Evolutionary conservation across 495 filamentous ascomycete species (phyloP).

Genomic region (Xanthoparmelia taractica): DNA sequence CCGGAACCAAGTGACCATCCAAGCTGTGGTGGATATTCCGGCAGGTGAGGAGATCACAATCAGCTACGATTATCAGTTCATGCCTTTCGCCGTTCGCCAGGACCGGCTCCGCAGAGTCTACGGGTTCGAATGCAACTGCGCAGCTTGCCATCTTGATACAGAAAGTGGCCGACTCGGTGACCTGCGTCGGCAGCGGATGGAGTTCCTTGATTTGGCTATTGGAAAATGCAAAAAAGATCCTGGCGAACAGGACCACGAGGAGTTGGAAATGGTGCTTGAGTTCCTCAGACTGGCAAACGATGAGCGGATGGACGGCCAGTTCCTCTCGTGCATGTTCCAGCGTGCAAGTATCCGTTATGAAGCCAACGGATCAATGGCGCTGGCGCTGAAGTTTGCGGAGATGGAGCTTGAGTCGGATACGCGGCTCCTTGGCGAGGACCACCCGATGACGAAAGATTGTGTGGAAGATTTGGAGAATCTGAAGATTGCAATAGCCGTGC

Average conservation of each 20-base stretch:
- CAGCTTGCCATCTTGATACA: background rate
- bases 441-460: background rate
- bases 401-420: background rate
- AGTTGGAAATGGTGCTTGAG: background rate
- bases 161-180: background rate
- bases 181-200: background rate
- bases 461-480: background rate
- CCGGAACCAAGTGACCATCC: background rate
- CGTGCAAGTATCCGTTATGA: background rate
- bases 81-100: background rate
- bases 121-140: background rate
- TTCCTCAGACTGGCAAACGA: background rate
- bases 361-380: background rate
- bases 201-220: background rate
- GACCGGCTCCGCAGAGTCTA: background rate
- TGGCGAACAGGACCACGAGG: background rate
- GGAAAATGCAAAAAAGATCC: background rate
- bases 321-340: background rate
- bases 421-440: background rate
- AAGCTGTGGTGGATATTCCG: background rate
- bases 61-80: background rate
- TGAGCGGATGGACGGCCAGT: background rate
- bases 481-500: background rate
- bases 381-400: background rate
- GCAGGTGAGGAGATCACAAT: background rate